phyloP scores from a whole-genome alignment of 179 eudicot genomes.

The Silene coronaria region DNA sequence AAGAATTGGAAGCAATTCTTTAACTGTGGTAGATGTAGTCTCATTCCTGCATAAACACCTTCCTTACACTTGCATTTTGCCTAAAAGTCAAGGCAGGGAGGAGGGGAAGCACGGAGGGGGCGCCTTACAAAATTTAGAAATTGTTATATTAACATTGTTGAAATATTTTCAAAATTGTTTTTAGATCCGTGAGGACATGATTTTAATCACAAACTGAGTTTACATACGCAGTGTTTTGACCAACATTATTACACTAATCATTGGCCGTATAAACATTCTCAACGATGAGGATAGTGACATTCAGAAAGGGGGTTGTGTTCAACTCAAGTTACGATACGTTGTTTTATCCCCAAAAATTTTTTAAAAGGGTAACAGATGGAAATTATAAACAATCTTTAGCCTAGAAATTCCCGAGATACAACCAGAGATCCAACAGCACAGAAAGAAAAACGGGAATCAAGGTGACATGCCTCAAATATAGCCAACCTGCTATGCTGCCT shows the following conservation, averaged over 20 bases:
- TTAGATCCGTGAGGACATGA: background rate
- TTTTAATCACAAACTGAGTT: background rate
- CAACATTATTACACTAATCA: background rate
- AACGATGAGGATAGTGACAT: background rate
- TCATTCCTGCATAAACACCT: background rate
- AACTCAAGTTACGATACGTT: background rate
- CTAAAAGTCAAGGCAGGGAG: background rate
- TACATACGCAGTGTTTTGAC: background rate
- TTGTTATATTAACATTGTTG: background rate
- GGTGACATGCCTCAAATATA: background rate
- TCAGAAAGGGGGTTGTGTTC: too few species aligned
- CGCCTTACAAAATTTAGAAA: too few species aligned
- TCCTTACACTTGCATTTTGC: background rate
- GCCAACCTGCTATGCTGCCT: slow-evolving; percentile 39
- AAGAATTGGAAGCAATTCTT: background rate
- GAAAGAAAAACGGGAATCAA: background rate
- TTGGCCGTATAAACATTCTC: background rate
- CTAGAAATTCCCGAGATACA: background rate
- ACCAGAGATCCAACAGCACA: background rate
- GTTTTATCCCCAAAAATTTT: background rate
- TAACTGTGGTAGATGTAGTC: background rate
- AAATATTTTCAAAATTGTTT: too few species aligned
- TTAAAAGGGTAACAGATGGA: background rate
- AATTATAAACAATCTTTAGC: background rate
- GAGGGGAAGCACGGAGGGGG: background rate